Percentiles rank a stretch among this genome's conserved stretches.
phyloP scores from a whole-genome alignment of 805 yeast genomes.

The Jamesozyma gamospora region DNA sequence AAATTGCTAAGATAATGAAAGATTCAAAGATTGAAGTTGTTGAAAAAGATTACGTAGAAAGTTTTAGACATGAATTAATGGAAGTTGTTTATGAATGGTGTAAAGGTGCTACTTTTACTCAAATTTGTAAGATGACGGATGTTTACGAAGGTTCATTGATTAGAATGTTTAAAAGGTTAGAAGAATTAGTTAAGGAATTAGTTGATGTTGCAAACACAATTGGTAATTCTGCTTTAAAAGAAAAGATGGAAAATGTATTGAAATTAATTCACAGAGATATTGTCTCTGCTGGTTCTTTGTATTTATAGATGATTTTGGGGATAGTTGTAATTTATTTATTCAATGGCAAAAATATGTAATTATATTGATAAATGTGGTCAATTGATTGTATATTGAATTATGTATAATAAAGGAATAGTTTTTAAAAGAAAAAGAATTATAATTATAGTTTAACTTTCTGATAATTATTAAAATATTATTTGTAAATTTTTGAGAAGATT shows the following conservation, averaged over 20 bases:
- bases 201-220: conserved; percentile 87
- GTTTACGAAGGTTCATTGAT: conserved; percentile 95
- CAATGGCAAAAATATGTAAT: neutral
- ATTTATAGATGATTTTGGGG: conserved; percentile 30
- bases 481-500: too few species aligned
- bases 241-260: conserved; percentile 78
- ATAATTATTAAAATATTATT: too few species aligned
- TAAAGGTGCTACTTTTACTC: conserved; percentile 90
- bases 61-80: conserved; percentile 89
- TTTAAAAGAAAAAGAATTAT: too few species aligned
- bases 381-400: too few species aligned
- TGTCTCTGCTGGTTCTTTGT: conserved; percentile 92
- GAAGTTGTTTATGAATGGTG: conserved; percentile 97
- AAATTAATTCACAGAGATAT: conserved; percentile 89
- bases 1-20: conserved; percentile 78
- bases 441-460: too few species aligned
- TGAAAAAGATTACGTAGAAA: conserved; percentile 87
- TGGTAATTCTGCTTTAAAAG: conserved; percentile 78
- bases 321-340: neutral
- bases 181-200: conserved; percentile 86
- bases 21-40: conserved; percentile 85
- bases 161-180: conserved; percentile 88
- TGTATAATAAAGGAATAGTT: too few species aligned
- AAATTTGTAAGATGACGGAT: conserved; percentile 97
- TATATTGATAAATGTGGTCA: neutral